Base-by-base conservation (phyloP, 2,329 filamentous ascomycete species). In the Mycosphaerelloides madeirae region DNA sequence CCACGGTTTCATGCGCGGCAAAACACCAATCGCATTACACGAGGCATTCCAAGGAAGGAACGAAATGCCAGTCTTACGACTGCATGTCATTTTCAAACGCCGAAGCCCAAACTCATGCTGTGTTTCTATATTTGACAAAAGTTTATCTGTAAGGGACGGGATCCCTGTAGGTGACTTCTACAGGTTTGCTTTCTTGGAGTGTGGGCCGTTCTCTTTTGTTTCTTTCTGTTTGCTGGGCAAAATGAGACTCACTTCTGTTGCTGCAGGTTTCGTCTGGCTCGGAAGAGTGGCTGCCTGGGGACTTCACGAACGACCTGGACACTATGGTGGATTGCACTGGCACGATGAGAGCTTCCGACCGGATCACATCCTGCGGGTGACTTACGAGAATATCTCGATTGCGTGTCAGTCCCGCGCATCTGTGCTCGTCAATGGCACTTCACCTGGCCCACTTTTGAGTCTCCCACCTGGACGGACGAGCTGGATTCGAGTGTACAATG, bases 401-500 rank as follows among this genome's bases (percentile, higher is more conserved):
- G 70, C 71, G 38, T 78, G 76, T 49, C 59, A 73, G 47, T 60
- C 65, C 3, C 65, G 74, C 16, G 62, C 67, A 40, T 77, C 68
- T 3, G 73, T 73, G 0, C 54, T 78, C 11, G 64, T 79, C 48
- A 80, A 80, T 53, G 74, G 73, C 31, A 73, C 74, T 0, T 66
- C 68, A 15, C 77, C 77, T 1, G 77, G 75, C 1, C 77, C 78
- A 1, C 53, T 64, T 3, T 48, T 80, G 3, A 65, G 69, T 11
- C 62, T 80, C 3, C 57, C 62, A 8, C 67, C 73, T n/a, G 71
- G 70, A 11, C 60, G 65, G 34, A 68, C 66, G 1, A 72, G 65
- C 20, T 80, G 78, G 77, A 71, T 81, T 40, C 66, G 78, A 7
- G 78, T 81, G 1, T 79, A 79, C 61, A 81, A 81, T 56, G 70